A percentile compares a stretch with the other conserved stretches of the same genome.
phyloP scores from a whole-genome alignment of 352 stramenopile genomes.

The Halophytophthora polymorphica region DNA sequence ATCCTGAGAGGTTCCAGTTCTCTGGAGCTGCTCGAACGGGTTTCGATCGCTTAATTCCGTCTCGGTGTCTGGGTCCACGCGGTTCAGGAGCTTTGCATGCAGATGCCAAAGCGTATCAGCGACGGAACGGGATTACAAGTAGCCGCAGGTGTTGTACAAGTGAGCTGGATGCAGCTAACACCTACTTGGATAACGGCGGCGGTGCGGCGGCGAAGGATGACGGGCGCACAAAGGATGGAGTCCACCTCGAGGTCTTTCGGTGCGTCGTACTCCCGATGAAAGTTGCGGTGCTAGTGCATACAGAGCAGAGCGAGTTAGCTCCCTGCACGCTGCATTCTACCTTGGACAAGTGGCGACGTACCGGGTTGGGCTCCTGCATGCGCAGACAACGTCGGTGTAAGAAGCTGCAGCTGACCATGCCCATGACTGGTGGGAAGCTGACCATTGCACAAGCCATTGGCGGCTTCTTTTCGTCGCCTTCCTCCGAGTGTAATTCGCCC shows the following conservation, averaged over 20 bases:
- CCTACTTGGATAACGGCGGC: constrained; percentile 57
- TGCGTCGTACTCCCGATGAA: constrained; percentile 58
- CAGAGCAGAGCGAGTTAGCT: not conserved
- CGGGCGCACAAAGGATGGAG: constrained; percentile 53
- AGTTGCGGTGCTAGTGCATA: constrained; percentile 40
- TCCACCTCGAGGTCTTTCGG: constrained; percentile 47
- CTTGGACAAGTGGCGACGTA: constrained; percentile 7
- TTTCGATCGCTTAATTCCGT: constrained; percentile 5
- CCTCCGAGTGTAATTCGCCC: not conserved
- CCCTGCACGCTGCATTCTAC: not conserved
- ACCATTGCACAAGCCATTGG: constrained; percentile 2
- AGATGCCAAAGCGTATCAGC: not conserved
- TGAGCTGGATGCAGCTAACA: not conserved
- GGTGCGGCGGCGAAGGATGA: constrained; percentile 51
- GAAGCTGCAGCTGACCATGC: constrained; percentile 56
- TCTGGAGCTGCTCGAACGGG: constrained; percentile 1
- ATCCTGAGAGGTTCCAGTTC: constrained; percentile 14
- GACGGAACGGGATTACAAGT: no score
- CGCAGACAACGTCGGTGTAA: constrained; percentile 50
- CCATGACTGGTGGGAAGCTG: constrained; percentile 51
- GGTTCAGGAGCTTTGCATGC: constrained; percentile 45
- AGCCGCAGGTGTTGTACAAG: no score
- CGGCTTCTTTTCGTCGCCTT: not conserved
- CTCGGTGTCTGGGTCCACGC: constrained; percentile 27
- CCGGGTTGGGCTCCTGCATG: constrained; percentile 53